Percentiles rank a stretch among this genome's conserved stretches.
Evolutionary conservation across 2,329 filamentous ascomycete genomes (phyloP).

Genomic region (Fusarium humuli): DNA sequence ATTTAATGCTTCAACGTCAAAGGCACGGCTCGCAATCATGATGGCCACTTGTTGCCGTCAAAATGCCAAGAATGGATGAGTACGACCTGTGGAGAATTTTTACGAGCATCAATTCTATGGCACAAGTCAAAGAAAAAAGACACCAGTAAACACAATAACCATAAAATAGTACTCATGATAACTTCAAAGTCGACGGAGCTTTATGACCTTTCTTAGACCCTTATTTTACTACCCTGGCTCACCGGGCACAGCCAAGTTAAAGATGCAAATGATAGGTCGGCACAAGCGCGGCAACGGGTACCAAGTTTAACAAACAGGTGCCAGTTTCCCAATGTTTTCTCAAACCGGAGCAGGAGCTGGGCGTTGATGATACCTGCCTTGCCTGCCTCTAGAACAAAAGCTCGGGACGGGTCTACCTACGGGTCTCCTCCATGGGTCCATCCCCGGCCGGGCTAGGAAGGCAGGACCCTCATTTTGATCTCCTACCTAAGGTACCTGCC

Average conservation of each 20-base stretch:
- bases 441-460: conserved; percentile 26
- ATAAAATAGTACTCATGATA: conserved; percentile 19
- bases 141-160: not conserved
- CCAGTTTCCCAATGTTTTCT: conserved; percentile 26
- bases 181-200: not conserved
- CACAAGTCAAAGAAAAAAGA: not conserved
- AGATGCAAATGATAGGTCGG: conserved; percentile 21
- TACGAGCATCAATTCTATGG: not conserved
- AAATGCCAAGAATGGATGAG: not conserved
- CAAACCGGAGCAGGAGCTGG: conserved; percentile 5
- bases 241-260: conserved; percentile 16
- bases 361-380: conserved; percentile 22
- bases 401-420: conserved; percentile 12
- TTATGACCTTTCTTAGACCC: not conserved
- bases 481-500: conserved; percentile 5
- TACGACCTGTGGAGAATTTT: not conserved
- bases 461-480: conserved; percentile 20
- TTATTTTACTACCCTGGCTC: not conserved
- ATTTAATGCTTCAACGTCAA: conserved; percentile 28
- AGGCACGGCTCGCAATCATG: conserved; percentile 22
- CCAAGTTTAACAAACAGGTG: conserved; percentile 26
- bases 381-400: conserved; percentile 29
- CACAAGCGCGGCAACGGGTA: conserved; percentile 30
- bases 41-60: conserved; percentile 5
- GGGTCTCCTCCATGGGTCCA: conserved; percentile 14